Percentiles rank a stretch among this genome's conserved stretches.
Evolutionary conservation across 169 alveolate species (phyloP).

Genomic region (Nephromyces sp.): DNA sequence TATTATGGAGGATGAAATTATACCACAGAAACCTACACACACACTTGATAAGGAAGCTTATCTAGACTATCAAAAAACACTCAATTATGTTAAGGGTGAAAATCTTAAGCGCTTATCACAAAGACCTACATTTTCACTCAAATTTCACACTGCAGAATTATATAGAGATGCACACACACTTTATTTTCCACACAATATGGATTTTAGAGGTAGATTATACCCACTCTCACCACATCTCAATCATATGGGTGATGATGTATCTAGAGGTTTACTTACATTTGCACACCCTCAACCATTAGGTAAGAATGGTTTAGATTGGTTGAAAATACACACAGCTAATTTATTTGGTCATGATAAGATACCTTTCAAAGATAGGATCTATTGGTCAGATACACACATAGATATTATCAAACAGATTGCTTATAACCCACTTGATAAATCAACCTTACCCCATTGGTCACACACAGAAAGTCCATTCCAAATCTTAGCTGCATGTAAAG

Average conservation of each 20-base stretch:
- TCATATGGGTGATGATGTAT: conserved; percentile 87
- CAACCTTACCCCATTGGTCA: conserved; percentile 64
- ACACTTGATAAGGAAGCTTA: conserved; percentile 14
- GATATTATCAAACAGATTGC: conserved; percentile 29
- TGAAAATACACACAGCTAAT: conserved; percentile 83
- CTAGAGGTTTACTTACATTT: conserved; percentile 84
- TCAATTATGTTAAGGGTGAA: not conserved
- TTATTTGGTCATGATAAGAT: conserved; percentile 78
- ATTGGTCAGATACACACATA: conserved; percentile 30
- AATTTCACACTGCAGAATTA: conserved; percentile 55
- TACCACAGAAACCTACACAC: conserved; percentile 9
- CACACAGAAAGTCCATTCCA: conserved; percentile 89
- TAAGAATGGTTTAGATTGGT: conserved; percentile 86
- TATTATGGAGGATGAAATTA: conserved; percentile 5
- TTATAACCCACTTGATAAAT: conserved; percentile 67
- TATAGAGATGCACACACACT: conserved; percentile 62
- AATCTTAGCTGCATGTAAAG: conserved; percentile 70
- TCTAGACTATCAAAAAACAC: not conserved
- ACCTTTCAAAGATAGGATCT: conserved; percentile 13
- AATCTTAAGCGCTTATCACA: conserved; percentile 4
- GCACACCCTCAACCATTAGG: conserved; percentile 80
- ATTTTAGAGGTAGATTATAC: conserved; percentile 92
- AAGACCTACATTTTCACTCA: conserved; percentile 38
- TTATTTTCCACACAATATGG: conserved; percentile 92
- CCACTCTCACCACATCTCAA: conserved; percentile 90